Base-by-base conservation (phyloP, 73 alveolate species). In the Paramecium sonneborni region DNA sequence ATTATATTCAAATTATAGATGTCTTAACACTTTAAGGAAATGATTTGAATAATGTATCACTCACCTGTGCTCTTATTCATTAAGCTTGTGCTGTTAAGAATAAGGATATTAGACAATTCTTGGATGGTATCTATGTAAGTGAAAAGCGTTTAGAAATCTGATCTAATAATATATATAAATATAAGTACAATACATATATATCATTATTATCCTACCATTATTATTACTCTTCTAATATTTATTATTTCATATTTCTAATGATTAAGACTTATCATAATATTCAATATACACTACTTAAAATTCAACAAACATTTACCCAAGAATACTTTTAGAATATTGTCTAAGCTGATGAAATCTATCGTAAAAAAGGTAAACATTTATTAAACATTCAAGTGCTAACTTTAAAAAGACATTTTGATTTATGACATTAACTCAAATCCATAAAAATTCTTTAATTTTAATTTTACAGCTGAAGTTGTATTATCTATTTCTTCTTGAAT, bases 31-130 rank as follows among this genome's bases (percentile, higher is more conserved):
- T 96, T 82, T 89, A 56, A 74, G 98, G 98, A 20, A 93, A 94
- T 86, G 98, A 96, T 92, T 85, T 92, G 93, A 94, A 94, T 87
- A 84, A 93, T 92, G 97, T 96, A 90, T 96, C 98, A 52, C 97
- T 93, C 85, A 87, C 94, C 28, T 95, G 97, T 91, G 98, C 98
- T 23, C 97, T 93, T 82, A 93, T 96, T 94, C 88, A 94, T 86
- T 95, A 97, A 94, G 93, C 96, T 92, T 93, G 96, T 95, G 88
- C 92, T 52, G 97, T 97, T 93, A 97, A 97, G 93, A 93, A 95
- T 89, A 97, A 97, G 98, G 99, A 97, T 95, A 93, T 96, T 93
- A 97, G 99, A 95, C 94, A 97, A 96, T 97, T 97, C 98, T 89
- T 97, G 95, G 99, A 97, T 89, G 99, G 99, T 24, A 95, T 97